phyloP scores from a whole-genome alignment of 2,329 filamentous ascomycete genomes.

The Pseudocercospora crystallina region DNA sequence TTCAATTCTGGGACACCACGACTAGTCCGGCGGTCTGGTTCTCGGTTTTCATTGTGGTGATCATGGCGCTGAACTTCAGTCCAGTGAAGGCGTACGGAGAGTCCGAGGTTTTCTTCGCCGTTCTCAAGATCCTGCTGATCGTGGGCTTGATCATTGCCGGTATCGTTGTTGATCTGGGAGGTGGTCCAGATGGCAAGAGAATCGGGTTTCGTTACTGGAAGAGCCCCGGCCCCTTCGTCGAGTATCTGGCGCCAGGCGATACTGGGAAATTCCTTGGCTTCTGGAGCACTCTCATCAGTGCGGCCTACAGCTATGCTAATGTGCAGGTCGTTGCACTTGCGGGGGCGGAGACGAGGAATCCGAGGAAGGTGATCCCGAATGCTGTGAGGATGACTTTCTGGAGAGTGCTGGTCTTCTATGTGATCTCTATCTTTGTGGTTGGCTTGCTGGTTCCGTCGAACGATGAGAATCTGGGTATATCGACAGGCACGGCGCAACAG shows the following conservation, averaged over 20 bases:
- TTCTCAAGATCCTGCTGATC: slow-evolving; percentile 18
- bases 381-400: slow-evolving; percentile 37
- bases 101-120: slow-evolving; percentile 20
- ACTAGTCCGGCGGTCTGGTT: slow-evolving; percentile 38
- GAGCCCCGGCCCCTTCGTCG: slow-evolving; percentile 17
- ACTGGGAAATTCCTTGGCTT: slow-evolving; percentile 26
- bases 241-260: slow-evolving; percentile 10
- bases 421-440: slow-evolving; percentile 33
- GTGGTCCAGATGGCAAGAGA: slow-evolving; percentile 11
- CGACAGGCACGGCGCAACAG: slow-evolving; percentile 40
- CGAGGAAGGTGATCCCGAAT: slow-evolving; percentile 43
- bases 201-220: slow-evolving; percentile 20
- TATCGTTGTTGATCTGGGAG: slow-evolving; percentile 20
- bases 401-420: slow-evolving; percentile 36
- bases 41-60: slow-evolving; percentile 36
- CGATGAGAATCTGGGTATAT: slow-evolving; percentile 30
- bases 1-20: slow-evolving; percentile 30
- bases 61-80: slow-evolving; percentile 34
- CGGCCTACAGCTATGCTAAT: slow-evolving; percentile 19
- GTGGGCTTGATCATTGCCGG: slow-evolving; percentile 18
- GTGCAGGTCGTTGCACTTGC: slow-evolving; percentile 20
- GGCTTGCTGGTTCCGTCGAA: slow-evolving; percentile 33
- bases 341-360: slow-evolving; percentile 39
- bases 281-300: slow-evolving; percentile 17
- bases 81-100: slow-evolving; percentile 22